phyloP scores from a whole-genome alignment of 768 basidiomycete genomes.

The Suillus plorans region DNA sequence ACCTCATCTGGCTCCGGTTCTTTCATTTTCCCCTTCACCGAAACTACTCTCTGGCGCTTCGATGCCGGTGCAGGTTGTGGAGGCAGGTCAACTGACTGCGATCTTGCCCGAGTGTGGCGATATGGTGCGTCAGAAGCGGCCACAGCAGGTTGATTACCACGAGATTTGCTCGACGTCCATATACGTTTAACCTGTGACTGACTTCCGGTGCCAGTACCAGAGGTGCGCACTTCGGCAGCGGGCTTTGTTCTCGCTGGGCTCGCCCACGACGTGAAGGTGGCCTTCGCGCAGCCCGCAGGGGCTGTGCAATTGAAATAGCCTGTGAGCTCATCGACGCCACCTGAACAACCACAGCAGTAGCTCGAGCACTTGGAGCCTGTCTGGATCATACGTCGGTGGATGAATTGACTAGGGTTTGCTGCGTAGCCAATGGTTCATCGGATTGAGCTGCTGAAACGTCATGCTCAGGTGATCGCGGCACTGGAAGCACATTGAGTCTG shows the following conservation, averaged over 20 bases:
- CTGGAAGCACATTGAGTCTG: slow-evolving; percentile 8
- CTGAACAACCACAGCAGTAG: slow-evolving; percentile 6
- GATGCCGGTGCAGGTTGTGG: slow-evolving; percentile 5
- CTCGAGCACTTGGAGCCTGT: background rate
- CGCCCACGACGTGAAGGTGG: slow-evolving; percentile 1
- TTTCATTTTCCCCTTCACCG: slow-evolving; percentile 10
- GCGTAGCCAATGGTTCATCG: slow-evolving; percentile 19
- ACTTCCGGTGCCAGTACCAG: background rate
- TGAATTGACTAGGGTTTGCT: slow-evolving; percentile 25
- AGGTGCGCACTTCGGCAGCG: background rate
- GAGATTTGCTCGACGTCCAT: background rate
- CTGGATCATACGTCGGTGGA: slow-evolving; percentile 4
- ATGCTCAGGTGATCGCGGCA: slow-evolving; percentile 3
- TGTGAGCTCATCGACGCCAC: background rate
- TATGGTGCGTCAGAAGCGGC: slow-evolving; percentile 9
- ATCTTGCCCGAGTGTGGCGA: slow-evolving; percentile 23
- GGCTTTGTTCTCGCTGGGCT: background rate
- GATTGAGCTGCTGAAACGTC: background rate
- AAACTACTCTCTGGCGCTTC: background rate
- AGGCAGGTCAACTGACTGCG: slow-evolving; percentile 18
- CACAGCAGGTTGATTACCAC: background rate
- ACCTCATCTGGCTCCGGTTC: slow-evolving; percentile 4
- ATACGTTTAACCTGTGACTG: background rate
- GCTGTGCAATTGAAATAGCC: background rate
- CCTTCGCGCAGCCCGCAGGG: background rate